phyloP scores from a whole-genome alignment of 2,329 filamentous ascomycete genomes.

The Cryoendolithus antarcticus region DNA sequence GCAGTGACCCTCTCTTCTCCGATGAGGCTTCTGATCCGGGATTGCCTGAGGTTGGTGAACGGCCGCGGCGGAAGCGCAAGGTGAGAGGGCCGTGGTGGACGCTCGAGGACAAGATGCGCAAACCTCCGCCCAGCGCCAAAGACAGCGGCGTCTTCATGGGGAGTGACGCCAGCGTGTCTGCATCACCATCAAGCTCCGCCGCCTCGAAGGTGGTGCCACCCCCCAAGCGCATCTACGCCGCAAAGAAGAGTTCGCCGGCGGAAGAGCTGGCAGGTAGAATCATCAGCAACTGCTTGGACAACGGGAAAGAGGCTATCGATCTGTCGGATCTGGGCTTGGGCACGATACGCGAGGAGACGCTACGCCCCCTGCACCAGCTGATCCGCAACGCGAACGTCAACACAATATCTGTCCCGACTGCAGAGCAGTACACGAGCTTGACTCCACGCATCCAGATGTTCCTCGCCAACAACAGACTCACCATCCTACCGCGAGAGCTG shows the following conservation, averaged over 20 bases:
- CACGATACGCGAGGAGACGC: conserved; percentile 42
- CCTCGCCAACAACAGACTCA: conserved; percentile 47
- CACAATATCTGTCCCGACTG: conserved; percentile 27
- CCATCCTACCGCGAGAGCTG: conserved; percentile 44
- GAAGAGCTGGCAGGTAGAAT: conserved; percentile 13
- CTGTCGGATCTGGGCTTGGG: conserved; percentile 44
- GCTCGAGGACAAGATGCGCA: conserved; percentile 20
- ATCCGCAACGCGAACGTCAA: conserved; percentile 20
- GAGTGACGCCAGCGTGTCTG: conserved; percentile 43
- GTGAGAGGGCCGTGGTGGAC: conserved; percentile 58
- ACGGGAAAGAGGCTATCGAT: conserved; percentile 48
- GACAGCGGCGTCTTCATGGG: conserved; percentile 62
- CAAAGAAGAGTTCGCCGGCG: too few relatives aligned
- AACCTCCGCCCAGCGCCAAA: conserved; percentile 35
- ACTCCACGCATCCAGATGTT: conserved; percentile 50
- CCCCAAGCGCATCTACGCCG: too few relatives aligned
- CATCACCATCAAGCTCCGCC: conserved; percentile 12
- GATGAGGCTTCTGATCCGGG: conserved; percentile 51
- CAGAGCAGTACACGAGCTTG: conserved; percentile 47
- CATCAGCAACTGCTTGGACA: conserved; percentile 31
- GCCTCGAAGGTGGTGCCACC: too few relatives aligned
- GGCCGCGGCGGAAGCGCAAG: conserved; percentile 47
- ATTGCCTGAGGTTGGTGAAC: conserved; percentile 46
- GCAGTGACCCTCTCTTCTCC: conserved; percentile 63
- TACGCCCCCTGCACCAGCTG: conserved; percentile 40